Evolutionary conservation across 1,284 basidiomycete genomes (phyloP).

Genomic region (Tilletia horrida): DNA sequence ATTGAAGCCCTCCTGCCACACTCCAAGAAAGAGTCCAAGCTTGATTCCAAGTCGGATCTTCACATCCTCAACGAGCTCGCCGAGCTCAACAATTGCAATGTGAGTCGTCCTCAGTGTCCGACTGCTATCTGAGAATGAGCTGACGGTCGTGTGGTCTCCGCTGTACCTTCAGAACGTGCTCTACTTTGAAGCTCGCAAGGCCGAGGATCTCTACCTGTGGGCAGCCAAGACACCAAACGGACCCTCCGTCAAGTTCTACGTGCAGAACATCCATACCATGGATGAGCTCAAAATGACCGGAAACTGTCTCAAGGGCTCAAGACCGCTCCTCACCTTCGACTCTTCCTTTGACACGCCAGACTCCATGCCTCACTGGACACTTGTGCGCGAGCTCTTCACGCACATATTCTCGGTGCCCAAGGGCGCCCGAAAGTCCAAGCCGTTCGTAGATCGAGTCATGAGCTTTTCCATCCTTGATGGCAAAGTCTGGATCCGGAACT

Average conservation of each 20-base stretch:
- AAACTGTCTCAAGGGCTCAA: slow-evolving; percentile 92
- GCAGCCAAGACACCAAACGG: slow-evolving; percentile 95
- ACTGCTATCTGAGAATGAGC: background rate
- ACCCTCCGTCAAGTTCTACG: slow-evolving; percentile 92
- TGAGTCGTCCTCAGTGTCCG: slow-evolving; percentile 17
- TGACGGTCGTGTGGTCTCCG: background rate
- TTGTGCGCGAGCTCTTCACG: slow-evolving; percentile 93
- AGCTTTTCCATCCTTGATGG: slow-evolving; percentile 92
- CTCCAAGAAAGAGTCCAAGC: slow-evolving; percentile 72
- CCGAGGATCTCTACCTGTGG: slow-evolving; percentile 94
- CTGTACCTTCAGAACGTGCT: slow-evolving; percentile 65
- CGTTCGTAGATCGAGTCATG: slow-evolving; percentile 95
- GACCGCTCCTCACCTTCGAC: slow-evolving; percentile 90
- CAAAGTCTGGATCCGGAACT: slow-evolving; percentile 99
- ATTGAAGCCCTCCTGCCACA: slow-evolving; percentile 86
- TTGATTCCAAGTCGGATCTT: slow-evolving; percentile 94
- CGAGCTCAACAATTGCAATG: slow-evolving; percentile 93
- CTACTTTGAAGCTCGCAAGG: slow-evolving; percentile 89
- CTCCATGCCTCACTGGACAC: slow-evolving; percentile 72
- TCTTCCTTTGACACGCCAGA: slow-evolving; percentile 72
- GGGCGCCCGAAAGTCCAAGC: slow-evolving; percentile 83
- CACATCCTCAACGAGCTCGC: slow-evolving; percentile 92
- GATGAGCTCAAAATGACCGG: slow-evolving; percentile 99
- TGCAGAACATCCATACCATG: slow-evolving; percentile 99
- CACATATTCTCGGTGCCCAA: slow-evolving; percentile 95